phyloP scores from a whole-genome alignment of 257 asterid species.

The Jacaranda copaia region DNA sequence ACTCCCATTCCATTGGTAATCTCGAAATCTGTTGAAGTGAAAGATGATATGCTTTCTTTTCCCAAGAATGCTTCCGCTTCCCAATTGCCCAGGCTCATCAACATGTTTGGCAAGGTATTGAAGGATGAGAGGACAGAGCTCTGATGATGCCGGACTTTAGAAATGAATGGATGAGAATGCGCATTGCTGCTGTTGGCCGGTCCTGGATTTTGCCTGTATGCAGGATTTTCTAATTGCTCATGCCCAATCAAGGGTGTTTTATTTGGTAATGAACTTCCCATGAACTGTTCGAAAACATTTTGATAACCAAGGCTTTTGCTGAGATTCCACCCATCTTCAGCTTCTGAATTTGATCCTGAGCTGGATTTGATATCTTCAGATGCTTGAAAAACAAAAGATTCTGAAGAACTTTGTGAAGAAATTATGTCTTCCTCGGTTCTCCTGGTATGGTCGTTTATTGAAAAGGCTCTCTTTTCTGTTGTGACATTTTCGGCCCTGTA shows the following conservation, averaged over 20 bases:
- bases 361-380: constrained; percentile 66
- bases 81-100: constrained; percentile 48
- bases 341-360: constrained; percentile 76
- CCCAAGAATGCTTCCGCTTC: constrained; percentile 50
- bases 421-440: constrained; percentile 64
- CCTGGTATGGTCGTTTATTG: constrained; percentile 41
- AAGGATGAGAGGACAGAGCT: constrained; percentile 41
- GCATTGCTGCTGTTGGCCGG: constrained; percentile 28
- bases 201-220: constrained; percentile 36
- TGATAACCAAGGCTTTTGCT: constrained; percentile 37
- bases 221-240: constrained; percentile 49
- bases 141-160: constrained; percentile 35
- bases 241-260: constrained; percentile 40
- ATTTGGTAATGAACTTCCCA: constrained; percentile 38
- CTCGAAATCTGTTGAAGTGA: constrained; percentile 49
- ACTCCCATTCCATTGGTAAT: constrained; percentile 40
- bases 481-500: constrained; percentile 40
- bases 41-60: constrained; percentile 48
- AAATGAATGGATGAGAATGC: constrained; percentile 41
- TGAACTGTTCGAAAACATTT: constrained; percentile 40
- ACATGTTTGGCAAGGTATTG: constrained; percentile 48
- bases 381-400: constrained; percentile 66
- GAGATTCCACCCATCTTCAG: constrained; percentile 62
- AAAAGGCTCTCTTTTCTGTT: constrained; percentile 32
- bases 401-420: constrained; percentile 86